A percentile compares a stretch with the other conserved stretches of the same genome.
These are phyloP conservation scores for Logfia minima DNA, from an alignment of 129 eudicot genomes.

Conservation along the genomic window DNA sequence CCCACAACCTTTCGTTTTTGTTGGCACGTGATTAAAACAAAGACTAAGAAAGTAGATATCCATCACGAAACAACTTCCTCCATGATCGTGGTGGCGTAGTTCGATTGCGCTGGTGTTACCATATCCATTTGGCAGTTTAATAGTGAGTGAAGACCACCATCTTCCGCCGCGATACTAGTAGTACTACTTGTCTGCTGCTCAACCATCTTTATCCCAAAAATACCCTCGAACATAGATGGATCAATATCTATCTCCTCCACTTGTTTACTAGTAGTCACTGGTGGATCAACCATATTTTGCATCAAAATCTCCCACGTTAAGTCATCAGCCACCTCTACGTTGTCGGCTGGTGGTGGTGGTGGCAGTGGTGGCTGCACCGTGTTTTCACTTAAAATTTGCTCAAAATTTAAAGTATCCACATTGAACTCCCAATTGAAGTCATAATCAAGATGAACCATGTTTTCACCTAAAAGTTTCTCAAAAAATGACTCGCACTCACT, in stretches of 20 bases:
- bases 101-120: conserved; percentile 16
- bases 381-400: conserved; percentile 22
- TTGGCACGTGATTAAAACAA: background rate
- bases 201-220: conserved; percentile 11
- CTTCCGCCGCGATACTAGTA: conserved; percentile 10
- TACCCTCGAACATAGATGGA: conserved; percentile 20
- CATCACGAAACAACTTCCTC: conserved; percentile 35
- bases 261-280: background rate
- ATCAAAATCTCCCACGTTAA: conserved; percentile 24
- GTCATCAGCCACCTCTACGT: conserved; percentile 11
- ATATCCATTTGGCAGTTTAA: conserved; percentile 30
- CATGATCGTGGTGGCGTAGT: conserved; percentile 26
- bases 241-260: conserved; percentile 21
- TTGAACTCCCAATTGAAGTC: conserved; percentile 25
- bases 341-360: background rate
- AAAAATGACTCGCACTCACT: conserved; percentile 27
- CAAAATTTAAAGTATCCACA: conserved; percentile 6
- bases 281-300: conserved; percentile 20
- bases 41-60: background rate
- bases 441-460: conserved; percentile 11
- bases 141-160: conserved; percentile 15
- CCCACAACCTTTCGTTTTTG: background rate
- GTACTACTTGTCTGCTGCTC: conserved; percentile 15
- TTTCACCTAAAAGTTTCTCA: background rate
- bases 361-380: background rate